Conservation (phyloP, 169 alveolate genomes). For the Plasmodium yoelii region DNA sequence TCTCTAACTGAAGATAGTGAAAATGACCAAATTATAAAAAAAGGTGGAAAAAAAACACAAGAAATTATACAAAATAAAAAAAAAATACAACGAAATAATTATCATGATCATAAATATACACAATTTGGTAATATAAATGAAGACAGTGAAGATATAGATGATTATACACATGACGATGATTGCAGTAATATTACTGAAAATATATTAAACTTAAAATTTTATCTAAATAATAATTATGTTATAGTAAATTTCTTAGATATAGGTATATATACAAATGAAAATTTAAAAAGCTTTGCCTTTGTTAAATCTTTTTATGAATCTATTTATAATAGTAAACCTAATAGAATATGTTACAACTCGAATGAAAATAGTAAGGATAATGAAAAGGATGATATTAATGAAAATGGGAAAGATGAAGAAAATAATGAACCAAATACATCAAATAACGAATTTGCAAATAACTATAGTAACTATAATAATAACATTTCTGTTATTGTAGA, state of each 20-base stretch:
- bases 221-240: conserved; percentile 54
- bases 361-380: background rate
- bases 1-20: conserved; percentile 9
- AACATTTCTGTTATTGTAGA: conserved; percentile 35
- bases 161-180: background rate
- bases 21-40: background rate
- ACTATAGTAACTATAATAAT: conserved; percentile 5
- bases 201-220: conserved; percentile 15
- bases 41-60: background rate
- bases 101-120: background rate
- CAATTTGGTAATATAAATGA: background rate
- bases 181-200: background rate
- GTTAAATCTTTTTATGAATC: conserved; percentile 60
- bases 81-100: conserved; percentile 17
- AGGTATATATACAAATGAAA: conserved; percentile 57
- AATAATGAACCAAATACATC: background rate
- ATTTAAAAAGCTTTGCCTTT: conserved; percentile 42
- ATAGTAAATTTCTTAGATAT: conserved; percentile 73
- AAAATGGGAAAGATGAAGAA: background rate
- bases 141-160: background rate
- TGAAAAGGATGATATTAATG: background rate
- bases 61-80: conserved; percentile 21
- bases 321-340: background rate
- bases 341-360: background rate
- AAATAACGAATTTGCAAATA: background rate